Conservation (phyloP, 306 rosid species). For the Begonia loranthoides region DNA sequence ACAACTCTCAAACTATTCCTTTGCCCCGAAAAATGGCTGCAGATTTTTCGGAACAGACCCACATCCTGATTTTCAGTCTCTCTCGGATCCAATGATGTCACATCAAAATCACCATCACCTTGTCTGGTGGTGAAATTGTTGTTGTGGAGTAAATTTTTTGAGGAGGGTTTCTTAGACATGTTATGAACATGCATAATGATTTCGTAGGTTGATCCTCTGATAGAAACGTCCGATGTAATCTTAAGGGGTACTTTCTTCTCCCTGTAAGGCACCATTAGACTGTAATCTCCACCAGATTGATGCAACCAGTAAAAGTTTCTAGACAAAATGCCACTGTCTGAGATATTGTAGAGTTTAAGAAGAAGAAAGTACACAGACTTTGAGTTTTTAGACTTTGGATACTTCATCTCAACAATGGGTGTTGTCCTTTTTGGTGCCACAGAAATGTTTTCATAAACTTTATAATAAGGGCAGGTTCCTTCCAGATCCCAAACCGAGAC, state of each 20-base stretch:
- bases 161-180: conserved; percentile 32
- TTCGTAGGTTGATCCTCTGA: conserved; percentile 44
- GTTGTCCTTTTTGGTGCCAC: conserved; percentile 52
- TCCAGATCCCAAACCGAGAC: conserved; percentile 90
- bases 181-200: conserved; percentile 58
- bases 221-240: conserved; percentile 39
- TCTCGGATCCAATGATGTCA: conserved; percentile 7
- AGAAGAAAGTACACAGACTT: conserved; percentile 84
- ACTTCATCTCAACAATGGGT: conserved; percentile 57
- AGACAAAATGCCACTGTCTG: conserved; percentile 48
- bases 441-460: conserved; percentile 36
- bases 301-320: conserved; percentile 92
- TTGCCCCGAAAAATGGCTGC: conserved; percentile 23
- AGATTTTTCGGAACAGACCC: conserved; percentile 38
- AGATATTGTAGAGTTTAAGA: conserved; percentile 60
- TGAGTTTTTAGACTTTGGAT: conserved; percentile 60
- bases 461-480: conserved; percentile 61
- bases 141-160: conserved; percentile 19
- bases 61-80: conserved; percentile 18
- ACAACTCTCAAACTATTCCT: conserved; percentile 26
- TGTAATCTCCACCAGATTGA: conserved; percentile 74
- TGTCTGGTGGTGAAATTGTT: conserved; percentile 22
- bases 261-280: conserved; percentile 58
- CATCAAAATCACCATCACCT: conserved; percentile 21
- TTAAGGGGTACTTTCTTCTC: conserved; percentile 57